Evolutionary conservation across 192 early-diverging fungal species (phyloP).

Genomic region (Backusella mclennaniae): DNA sequence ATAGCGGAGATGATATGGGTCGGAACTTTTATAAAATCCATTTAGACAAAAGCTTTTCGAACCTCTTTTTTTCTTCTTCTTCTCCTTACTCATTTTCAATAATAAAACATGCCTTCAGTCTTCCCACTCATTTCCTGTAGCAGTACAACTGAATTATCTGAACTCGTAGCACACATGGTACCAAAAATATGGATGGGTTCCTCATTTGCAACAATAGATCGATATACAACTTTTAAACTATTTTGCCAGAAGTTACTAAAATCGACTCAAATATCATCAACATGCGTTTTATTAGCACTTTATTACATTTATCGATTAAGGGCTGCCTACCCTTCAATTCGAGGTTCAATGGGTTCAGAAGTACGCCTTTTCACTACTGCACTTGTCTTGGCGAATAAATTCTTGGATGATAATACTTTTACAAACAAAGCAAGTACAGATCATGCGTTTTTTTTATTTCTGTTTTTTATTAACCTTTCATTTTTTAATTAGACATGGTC

Average conservation of each 20-base stretch:
- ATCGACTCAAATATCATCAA: slow-evolving; percentile 58
- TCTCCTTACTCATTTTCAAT: neutral
- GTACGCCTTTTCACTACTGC: slow-evolving; percentile 81
- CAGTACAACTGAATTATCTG: slow-evolving; percentile 27
- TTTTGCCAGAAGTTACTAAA: slow-evolving; percentile 56
- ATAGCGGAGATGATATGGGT: slow-evolving; percentile 4
- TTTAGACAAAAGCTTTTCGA: neutral
- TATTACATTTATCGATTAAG: slow-evolving; percentile 64
- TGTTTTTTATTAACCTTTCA: slow-evolving; percentile 14
- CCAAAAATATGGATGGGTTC: slow-evolving; percentile 36
- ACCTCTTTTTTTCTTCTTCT: neutral
- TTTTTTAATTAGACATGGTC: slow-evolving; percentile 58
- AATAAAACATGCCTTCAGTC: neutral
- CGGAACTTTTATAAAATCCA: slow-evolving; percentile 7
- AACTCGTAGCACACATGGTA: slow-evolving; percentile 32
- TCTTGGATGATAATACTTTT: slow-evolving; percentile 87
- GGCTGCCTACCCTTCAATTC: slow-evolving; percentile 49
- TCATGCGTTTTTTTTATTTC: neutral
- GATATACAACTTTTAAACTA: slow-evolving; percentile 35
- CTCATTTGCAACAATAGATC: neutral
- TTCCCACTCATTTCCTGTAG: neutral
- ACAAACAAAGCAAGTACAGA: slow-evolving; percentile 59
- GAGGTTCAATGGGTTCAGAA: slow-evolving; percentile 73
- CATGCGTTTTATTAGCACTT: slow-evolving; percentile 59
- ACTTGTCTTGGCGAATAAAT: slow-evolving; percentile 84